Evolutionary conservation across 179 eudicot species (phyloP).

Genomic region (Gypsophila paniculata): DNA sequence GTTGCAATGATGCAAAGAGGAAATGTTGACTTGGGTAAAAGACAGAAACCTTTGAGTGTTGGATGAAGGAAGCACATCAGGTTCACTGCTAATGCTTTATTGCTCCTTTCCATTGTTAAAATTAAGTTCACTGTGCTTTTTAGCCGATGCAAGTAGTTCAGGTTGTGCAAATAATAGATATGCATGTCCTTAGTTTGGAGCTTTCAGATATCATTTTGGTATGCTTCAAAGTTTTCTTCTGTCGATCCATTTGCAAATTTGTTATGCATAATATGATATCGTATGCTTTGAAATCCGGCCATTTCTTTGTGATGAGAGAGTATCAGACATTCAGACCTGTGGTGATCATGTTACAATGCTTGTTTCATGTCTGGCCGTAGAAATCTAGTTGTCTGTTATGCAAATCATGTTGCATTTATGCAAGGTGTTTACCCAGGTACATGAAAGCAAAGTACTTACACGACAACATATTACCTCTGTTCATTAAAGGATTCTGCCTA

Average conservation of each 20-base stretch:
- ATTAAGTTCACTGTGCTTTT: not conserved
- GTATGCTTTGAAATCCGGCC: not conserved
- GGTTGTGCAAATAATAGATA: not conserved
- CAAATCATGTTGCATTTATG: no score
- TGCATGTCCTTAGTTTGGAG: not conserved
- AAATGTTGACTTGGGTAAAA: conserved; percentile 34
- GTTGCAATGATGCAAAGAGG: conserved; percentile 56
- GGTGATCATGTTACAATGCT: not conserved
- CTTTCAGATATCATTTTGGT: not conserved
- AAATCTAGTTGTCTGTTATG: no score
- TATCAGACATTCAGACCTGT: not conserved
- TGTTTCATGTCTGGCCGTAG: not conserved
- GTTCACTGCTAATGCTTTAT: conserved; percentile 17
- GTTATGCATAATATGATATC: not conserved
- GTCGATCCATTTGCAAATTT: not conserved
- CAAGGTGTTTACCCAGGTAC: no score
- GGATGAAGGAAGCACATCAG: conserved; percentile 25
- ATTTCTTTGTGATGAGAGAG: not conserved
- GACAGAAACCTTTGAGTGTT: conserved; percentile 25
- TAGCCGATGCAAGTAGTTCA: not conserved
- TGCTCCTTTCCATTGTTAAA: not conserved
- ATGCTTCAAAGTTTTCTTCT: not conserved
- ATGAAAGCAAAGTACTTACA: not conserved
- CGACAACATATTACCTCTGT: not conserved
- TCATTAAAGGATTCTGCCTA: not conserved